These are phyloP conservation scores for Ophiostoma sp. DNA, from an alignment of 2,329 filamentous ascomycete genomes.

Conservation along the genomic window DNA sequence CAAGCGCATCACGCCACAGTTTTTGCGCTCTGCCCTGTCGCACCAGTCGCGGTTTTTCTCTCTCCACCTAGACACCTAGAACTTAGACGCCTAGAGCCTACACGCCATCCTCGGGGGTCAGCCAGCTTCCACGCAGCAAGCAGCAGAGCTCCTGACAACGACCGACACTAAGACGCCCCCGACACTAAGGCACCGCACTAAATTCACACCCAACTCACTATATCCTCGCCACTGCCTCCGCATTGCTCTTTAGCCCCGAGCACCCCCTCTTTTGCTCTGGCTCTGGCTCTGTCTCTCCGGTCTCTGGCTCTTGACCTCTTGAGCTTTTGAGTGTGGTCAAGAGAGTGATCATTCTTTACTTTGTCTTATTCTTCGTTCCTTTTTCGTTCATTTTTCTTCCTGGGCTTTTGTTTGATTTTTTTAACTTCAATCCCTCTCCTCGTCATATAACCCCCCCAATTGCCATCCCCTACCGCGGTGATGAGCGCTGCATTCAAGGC, in stretches of 20 bases:
- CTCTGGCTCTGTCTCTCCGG: neutral
- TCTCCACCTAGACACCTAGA: neutral
- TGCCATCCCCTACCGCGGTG: slow-evolving; percentile 28
- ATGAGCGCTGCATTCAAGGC: slow-evolving; percentile 53
- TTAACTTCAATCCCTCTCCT: neutral
- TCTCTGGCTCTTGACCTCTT: neutral
- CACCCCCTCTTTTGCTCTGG: slow-evolving; percentile 14
- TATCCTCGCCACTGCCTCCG: slow-evolving; percentile 5
- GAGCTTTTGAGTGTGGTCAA: slow-evolving; percentile 24
- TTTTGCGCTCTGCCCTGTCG: neutral
- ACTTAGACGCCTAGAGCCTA: neutral
- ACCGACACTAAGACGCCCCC: neutral
- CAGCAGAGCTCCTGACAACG: neutral
- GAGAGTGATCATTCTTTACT: neutral
- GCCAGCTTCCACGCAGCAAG: neutral
- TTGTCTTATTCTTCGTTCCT: neutral
- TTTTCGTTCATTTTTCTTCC: neutral
- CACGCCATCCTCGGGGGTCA: neutral
- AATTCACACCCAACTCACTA: neutral
- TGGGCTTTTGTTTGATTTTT: neutral
- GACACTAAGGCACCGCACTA: slow-evolving; percentile 2
- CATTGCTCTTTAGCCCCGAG: slow-evolving; percentile 13
- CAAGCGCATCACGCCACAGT: slow-evolving; percentile 21
- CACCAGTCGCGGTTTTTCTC: neutral
- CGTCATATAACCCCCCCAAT: neutral